Evolutionary conservation across 2,329 filamentous ascomycete genomes (phyloP).

Genomic region (Pseudogymnoascus pannorum): DNA sequence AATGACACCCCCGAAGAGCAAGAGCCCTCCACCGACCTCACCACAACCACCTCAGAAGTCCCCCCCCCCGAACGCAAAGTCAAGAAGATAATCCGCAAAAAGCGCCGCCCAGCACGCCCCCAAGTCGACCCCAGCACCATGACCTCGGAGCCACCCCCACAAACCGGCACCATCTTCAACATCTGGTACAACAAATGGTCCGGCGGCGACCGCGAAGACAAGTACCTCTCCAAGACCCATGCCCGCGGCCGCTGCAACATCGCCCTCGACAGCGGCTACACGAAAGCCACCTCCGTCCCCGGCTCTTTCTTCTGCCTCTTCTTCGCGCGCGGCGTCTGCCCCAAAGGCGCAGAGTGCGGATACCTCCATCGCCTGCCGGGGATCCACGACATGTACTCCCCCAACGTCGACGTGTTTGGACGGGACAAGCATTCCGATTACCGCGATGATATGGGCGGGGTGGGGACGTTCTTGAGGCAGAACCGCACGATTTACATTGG

Average conservation of each 20-base stretch:
- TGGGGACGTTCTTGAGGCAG: conserved; percentile 86
- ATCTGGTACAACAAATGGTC: conserved; percentile 99
- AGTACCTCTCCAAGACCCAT: conserved; percentile 73
- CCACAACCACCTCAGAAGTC: conserved; percentile 23
- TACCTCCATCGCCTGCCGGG: conserved; percentile 86
- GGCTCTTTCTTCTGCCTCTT: conserved; percentile 90
- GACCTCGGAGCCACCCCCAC: conserved; percentile 76
- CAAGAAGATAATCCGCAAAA: conserved; percentile 88
- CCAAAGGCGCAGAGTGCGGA: conserved; percentile 86
- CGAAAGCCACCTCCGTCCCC: conserved; percentile 64
- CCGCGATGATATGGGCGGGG: conserved; percentile 94
- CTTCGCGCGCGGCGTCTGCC: conserved; percentile 75
- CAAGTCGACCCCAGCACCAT: conserved; percentile 83
- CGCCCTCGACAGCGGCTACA: conserved; percentile 70
- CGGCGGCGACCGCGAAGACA: conserved; percentile 89
- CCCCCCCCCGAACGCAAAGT: conserved; percentile 45
- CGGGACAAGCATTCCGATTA: conserved; percentile 91
- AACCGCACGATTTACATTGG: conserved; percentile 93
- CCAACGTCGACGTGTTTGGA: conserved; percentile 91
- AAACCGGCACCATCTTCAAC: conserved; percentile 94
- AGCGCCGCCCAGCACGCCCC: conserved; percentile 78
- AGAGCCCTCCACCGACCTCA: conserved; percentile 20
- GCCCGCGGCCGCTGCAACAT: conserved; percentile 85
- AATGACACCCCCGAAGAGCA: conserved; percentile 13
- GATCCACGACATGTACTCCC: conserved; percentile 83